A percentile compares a stretch with the other conserved stretches of the same genome.
Conservation (phyloP, 352 stramenopile genomes). For the Globisporangium perplexum region DNA sequence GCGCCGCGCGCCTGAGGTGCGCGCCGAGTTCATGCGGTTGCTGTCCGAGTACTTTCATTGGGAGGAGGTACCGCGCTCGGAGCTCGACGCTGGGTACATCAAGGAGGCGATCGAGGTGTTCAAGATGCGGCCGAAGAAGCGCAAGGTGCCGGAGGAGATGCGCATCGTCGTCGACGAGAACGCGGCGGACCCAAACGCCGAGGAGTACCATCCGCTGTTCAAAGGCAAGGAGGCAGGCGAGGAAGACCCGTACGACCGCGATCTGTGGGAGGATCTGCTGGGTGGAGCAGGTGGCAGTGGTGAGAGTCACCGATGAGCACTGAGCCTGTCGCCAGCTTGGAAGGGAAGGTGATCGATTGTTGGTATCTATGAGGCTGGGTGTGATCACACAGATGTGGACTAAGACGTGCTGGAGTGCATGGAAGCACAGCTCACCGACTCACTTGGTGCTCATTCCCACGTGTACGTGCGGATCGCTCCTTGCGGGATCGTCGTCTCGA, state of each 20-base stretch:
- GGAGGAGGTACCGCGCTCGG: slow-evolving; percentile 51
- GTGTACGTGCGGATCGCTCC: slow-evolving; percentile 69
- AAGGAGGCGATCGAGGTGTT: slow-evolving; percentile 79
- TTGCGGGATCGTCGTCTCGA: slow-evolving; percentile 47
- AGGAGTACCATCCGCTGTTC: slow-evolving; percentile 42
- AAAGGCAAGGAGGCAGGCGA: slow-evolving; percentile 12
- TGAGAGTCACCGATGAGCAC: neutral
- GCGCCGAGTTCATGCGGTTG: slow-evolving; percentile 59
- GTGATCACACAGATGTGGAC: too few relatives aligned
- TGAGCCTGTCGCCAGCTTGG: neutral
- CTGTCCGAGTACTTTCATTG: slow-evolving; percentile 71
- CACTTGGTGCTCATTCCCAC: slow-evolving; percentile 60
- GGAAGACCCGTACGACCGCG: slow-evolving; percentile 52
- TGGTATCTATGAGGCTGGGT: too few relatives aligned
- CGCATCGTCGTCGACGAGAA: slow-evolving; percentile 30
- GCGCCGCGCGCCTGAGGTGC: slow-evolving; percentile 48
- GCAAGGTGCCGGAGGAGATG: slow-evolving; percentile 68
- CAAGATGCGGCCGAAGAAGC: slow-evolving; percentile 70
- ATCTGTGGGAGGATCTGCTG: slow-evolving; percentile 66
- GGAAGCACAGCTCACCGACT: too few relatives aligned
- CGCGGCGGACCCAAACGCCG: slow-evolving; percentile 7
- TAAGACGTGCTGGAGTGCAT: too few relatives aligned
- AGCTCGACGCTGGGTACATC: slow-evolving; percentile 59
- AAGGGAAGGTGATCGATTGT: too few relatives aligned
- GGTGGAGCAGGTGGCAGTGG: slow-evolving; percentile 7